Base-by-base conservation (phyloP, 768 basidiomycete species). In the Rhodotorula toruloides region DNA sequence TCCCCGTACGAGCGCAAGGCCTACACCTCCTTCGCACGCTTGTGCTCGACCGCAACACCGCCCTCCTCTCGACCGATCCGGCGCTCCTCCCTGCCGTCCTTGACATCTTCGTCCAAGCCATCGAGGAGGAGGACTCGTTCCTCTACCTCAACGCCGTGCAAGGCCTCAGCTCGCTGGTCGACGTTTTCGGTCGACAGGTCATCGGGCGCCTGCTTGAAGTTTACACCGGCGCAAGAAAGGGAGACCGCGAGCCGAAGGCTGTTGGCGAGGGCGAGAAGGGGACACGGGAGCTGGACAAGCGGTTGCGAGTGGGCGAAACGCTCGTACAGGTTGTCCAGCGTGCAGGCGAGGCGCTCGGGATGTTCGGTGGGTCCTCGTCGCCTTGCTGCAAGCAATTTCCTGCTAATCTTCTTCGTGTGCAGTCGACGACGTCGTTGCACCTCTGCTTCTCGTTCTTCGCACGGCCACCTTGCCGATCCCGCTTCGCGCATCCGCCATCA, bases 41-140 rank as follows among this genome's bases (percentile, higher is more conserved):
- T 32, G 85, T 92, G 27, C 54, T 52, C 21, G 59, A 44, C 43
- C 75, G 34, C 16, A 27, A 39, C 0, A 43, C 40, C 0, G 72
- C 68, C 66, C 74, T 73, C 68, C 59, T 67, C 19, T 39, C 46
- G 36, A 68, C 73, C 19, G 85, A 88, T 71, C 78, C 80, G 6
- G 87, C 88, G 1, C 80, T 97, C 32, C 77, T 86, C 22, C 91
- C 91, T 11, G 88, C 87, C 1, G 89, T 97, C 70, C 78, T 92
- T 52, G 87, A 88, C 36, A 87, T 96, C 60, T 94, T 97, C 76
- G 77, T 93, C 68, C 85, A 89, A 74, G 83, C 86, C 0, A 78
- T 93, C 10, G 87, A 90, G 74, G 91, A 96, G 67, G 88, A 92
- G 44, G 94, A 98, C 74, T 91, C 90, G n/a, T 97, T 91, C 77